Base-by-base conservation (phyloP, 192 early-diverging fungal species). In the Allomyces macrogynus region DNA sequence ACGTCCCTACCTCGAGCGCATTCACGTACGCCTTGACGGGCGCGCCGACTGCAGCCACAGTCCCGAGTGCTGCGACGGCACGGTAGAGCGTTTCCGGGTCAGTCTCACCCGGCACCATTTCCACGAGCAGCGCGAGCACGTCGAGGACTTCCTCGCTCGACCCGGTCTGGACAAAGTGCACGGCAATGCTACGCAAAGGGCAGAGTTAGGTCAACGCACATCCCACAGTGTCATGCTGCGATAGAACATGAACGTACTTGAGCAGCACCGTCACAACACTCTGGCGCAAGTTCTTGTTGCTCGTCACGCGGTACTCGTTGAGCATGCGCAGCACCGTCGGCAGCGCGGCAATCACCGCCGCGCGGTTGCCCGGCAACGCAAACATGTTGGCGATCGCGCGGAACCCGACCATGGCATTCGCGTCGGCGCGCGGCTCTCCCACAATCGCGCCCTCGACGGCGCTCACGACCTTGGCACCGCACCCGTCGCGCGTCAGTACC, bases 371-470 rank as follows among this genome's bases (percentile, higher is more conserved):
- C 12, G 20, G 12, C 49, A 57, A 57, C 16, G 78, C 80, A 65
- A 88, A 90, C n/a, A 81, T 69, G 66, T 95, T 95, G 61, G 79
- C 78, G 10, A 90, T 66, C 4, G 77, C 75, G 42, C 92, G 84
- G 12, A 84, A 66, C 10, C 78, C 77, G 76, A 95, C 73, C 89
- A 91, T 91, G 24, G 81, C 70, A 65, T 89, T 90, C 27, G 86
- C 84, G 61, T 90, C 32, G 3, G 32, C 85, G 10, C 71, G 68
- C 1, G 63, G 64, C 68, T 81, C 79, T 18, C 43, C 61, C 18
- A 64, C 44, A 8, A 10, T 25, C 62, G 61, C 65, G 9, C 76
- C 63, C n/a, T 66, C 69, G 24, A 76, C 72, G 5, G 80, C 63
- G 4, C 63, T 66, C 22, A 74, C 20, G 49, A 81, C 62, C 64